Conservation (phyloP, 139 green algal species). For the Chlorella sp. region DNA sequence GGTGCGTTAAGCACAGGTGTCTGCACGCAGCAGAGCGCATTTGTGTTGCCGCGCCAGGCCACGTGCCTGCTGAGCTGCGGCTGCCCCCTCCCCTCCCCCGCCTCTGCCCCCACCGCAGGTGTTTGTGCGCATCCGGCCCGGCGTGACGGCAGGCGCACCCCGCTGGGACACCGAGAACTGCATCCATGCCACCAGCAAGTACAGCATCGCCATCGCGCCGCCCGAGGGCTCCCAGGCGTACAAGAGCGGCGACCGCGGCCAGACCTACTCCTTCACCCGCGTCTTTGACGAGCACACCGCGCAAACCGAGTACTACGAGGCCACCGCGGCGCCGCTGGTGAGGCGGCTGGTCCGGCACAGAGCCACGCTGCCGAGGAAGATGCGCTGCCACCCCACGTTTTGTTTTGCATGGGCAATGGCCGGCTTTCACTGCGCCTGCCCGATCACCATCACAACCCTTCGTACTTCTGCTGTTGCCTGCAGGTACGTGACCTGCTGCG, state of each 20-base stretch:
- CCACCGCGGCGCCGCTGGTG: conserved; percentile 56
- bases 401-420: not conserved
- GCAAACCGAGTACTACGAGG: conserved; percentile 58
- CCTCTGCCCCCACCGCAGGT: conserved; percentile 41
- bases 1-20: too few species aligned
- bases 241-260: conserved; percentile 55
- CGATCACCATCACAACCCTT: not conserved
- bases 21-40: too few species aligned
- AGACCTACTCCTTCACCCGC: conserved; percentile 68
- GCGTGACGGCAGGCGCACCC: conserved; percentile 4
- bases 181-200: conserved; percentile 54
- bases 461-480: not conserved
- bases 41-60: too few species aligned
- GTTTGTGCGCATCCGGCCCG: conserved; percentile 60
- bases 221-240: conserved; percentile 56
- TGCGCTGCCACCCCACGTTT: too few species aligned
- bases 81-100: not conserved
- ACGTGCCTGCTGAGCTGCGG: not conserved
- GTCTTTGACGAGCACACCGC: conserved; percentile 58
- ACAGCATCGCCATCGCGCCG: conserved; percentile 57
- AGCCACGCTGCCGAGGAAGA: too few species aligned
- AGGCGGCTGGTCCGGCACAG: not conserved
- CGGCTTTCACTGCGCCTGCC: not conserved
- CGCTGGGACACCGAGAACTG: conserved; percentile 47
- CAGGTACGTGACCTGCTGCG: conserved; percentile 56